Conservation (phyloP, 768 basidiomycete genomes). For the Calocybe indica region DNA sequence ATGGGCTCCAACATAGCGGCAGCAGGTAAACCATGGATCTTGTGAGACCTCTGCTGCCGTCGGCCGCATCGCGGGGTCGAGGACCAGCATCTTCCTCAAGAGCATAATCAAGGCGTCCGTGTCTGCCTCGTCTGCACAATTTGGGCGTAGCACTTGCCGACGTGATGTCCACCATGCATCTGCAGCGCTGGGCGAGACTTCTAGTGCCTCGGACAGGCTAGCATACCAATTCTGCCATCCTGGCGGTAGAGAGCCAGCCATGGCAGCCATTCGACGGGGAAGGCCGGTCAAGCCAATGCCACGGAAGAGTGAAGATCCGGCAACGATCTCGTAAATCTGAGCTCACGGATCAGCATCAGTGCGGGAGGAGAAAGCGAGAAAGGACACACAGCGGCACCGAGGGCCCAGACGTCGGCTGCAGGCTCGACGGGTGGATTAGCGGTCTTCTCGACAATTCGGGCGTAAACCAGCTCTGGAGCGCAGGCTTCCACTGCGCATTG, state of each 20-base stretch:
- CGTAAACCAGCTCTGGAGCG: slow-evolving; percentile 3
- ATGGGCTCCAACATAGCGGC: too few relatives aligned
- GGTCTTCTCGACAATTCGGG: slow-evolving; percentile 3
- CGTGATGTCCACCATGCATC: slow-evolving; percentile 1
- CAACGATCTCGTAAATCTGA: slow-evolving; percentile 2
- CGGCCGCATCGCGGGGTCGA: not conserved
- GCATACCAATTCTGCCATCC: slow-evolving; percentile 6
- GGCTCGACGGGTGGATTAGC: slow-evolving; percentile 2
- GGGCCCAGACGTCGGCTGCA: slow-evolving; percentile 3
- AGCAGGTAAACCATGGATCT: too few relatives aligned
- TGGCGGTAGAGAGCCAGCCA: slow-evolving; percentile 1
- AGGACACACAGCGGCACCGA: slow-evolving; percentile 3
- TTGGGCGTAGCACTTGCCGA: not conserved
- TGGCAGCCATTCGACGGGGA: slow-evolving; percentile 1
- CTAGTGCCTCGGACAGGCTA: slow-evolving; percentile 1
- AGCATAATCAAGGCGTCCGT: slow-evolving; percentile 4
- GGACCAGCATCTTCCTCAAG: slow-evolving; percentile 2
- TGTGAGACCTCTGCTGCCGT: not conserved
- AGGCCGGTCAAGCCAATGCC: not conserved
- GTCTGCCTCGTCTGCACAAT: slow-evolving; percentile 4
- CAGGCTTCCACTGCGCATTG: slow-evolving; percentile 1
- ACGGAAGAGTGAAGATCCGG: not conserved
- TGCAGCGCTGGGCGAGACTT: slow-evolving; percentile 2
- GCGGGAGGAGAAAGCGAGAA: not conserved
- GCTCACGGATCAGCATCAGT: not conserved